Evolutionary conservation across 345 rosid genomes (phyloP), one percentile per base, ranked within the genome.

Genomic region (Hevea brasiliensis): DNA sequence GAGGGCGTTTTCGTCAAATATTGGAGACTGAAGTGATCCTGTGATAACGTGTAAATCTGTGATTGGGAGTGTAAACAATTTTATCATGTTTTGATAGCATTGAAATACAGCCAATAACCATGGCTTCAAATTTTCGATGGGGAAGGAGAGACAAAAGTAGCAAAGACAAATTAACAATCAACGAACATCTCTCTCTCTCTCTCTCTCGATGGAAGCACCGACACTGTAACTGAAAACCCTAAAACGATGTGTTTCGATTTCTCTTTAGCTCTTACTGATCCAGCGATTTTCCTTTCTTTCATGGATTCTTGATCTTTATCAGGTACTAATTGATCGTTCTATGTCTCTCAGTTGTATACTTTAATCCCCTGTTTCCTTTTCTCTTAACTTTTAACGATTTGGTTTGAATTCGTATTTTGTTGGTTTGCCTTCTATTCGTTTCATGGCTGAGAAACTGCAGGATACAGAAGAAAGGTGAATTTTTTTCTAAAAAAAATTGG

Each of bases 221-320:
- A 24, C 42, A 27, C 67, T 32, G 55, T 61, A 14, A 20, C 67
- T 56, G 15, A 21, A 68, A 53, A 13, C 17, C 15, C 47, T 20
- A 20, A 40, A 37, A n/a, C 12, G 8, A 29, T 61, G 6, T 29
- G 6, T 0, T 27, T 32, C 2, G 21, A 17, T 62, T 40, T 62
- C 48, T 41, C 8, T 62, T 40, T 10, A 20, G 48, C 15, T 40
- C 48, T n/a, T 6, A 41, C 17, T 62, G 48, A 21, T 62, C 47
- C n/a, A n/a, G 67, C 35, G 9, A 26, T 61, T 9, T 61, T 61
- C 14, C 17, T 14, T 2, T 17, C 53, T 48, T 14, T 48, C 59
- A 81, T 75, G 84, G 77, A 78, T 76, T 71, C 78, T 53, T 78
- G 61, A 80, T 70, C 74, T 61, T 18, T 7, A 41, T 62, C 48